Evolutionary conservation across 345 rosid genomes (phyloP), one percentile per base, ranked within the genome.

Genomic region (Garcia nutans): DNA sequence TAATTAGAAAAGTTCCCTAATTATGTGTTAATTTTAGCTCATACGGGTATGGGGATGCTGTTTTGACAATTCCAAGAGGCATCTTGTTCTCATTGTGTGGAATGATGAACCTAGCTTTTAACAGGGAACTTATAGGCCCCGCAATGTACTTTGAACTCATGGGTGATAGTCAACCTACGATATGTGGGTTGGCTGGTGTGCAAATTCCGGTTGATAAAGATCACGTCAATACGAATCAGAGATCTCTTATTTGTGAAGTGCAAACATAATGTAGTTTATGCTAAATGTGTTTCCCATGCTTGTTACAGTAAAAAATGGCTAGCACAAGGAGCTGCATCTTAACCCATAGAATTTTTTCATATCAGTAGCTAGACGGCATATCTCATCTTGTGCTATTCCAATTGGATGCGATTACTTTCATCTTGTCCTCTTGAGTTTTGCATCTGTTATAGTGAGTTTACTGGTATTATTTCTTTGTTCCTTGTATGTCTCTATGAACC

Each of bases 111-210:
- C 80, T 81, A 45, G 85, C 85, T 24, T 82, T 74, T 24, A 33
- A 82, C 65, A 62, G 85, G 72, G 80, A 82, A 45, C 81, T 84
- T 49, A 82, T 77, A 5, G 82, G 83, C 60, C 85, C 83, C 33
- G 82, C 84, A 45, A 84, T 81, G 83, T 84, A 81, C 41, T 84
- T 84, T 70, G 85, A 81, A n/a, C 85, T 74, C 64, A 82, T 81
- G 85, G 87, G 82, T 69, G 85, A 85, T 47, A 77, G 82, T 22
- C 84, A 84, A 58, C 85, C 87, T 55, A 77, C 62, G 85, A 77
- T 56, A 82, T 82, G 82, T 82, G 84, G 84, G 85, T 82, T 57
- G 87, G 84, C 52, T 82, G 87, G 85, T 85, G 85, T 76, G 74
- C 76, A 71, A 83, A 10, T 49, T 49, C 54, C 54, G 3, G 12